These are phyloP conservation scores for Penicillium argentinense DNA, from an alignment of 495 filamentous ascomycete species.

Conservation along the genomic window DNA sequence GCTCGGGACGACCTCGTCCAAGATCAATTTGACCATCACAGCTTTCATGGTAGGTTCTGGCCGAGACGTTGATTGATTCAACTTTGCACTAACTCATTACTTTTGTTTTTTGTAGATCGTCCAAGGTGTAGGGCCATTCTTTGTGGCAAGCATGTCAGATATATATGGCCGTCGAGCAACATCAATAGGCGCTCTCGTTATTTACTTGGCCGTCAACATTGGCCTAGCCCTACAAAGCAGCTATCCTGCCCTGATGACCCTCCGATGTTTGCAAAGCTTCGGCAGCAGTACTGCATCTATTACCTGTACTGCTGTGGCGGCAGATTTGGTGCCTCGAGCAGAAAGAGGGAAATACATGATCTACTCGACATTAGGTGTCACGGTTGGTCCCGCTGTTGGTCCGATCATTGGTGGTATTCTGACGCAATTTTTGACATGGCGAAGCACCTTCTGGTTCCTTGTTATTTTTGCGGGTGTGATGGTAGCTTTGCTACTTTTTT, in stretches of 20 bases:
- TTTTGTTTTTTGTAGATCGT: slow-evolving; percentile 33
- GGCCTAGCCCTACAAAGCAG: slow-evolving; percentile 44
- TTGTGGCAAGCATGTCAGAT: slow-evolving; percentile 50
- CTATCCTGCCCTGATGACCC: slow-evolving; percentile 46
- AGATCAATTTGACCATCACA: slow-evolving; percentile 47
- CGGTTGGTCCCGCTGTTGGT: slow-evolving; percentile 32
- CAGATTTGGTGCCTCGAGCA: slow-evolving; percentile 57
- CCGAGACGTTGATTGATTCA: not conserved
- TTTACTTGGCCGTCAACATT: slow-evolving; percentile 48
- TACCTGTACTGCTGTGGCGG: not conserved
- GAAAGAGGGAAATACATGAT: slow-evolving; percentile 64
- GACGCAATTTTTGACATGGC: slow-evolving; percentile 34
- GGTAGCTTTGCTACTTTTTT: slow-evolving; percentile 45
- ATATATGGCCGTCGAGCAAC: slow-evolving; percentile 44
- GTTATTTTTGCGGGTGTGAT: slow-evolving; percentile 30
- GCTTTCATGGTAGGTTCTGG: slow-evolving; percentile 33
- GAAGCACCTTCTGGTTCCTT: slow-evolving; percentile 48
- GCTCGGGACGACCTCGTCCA: not conserved
- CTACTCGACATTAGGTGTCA: slow-evolving; percentile 26
- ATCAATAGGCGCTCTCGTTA: slow-evolving; percentile 38
- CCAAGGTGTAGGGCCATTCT: slow-evolving; percentile 47
- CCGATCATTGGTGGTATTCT: slow-evolving; percentile 45
- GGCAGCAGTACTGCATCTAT: slow-evolving; percentile 40
- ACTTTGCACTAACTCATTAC: not conserved
- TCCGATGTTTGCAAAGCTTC: slow-evolving; percentile 48